These are phyloP conservation scores for Aspergillus caelatus DNA, from an alignment of 2,329 filamentous ascomycete species.

Conservation along the genomic window DNA sequence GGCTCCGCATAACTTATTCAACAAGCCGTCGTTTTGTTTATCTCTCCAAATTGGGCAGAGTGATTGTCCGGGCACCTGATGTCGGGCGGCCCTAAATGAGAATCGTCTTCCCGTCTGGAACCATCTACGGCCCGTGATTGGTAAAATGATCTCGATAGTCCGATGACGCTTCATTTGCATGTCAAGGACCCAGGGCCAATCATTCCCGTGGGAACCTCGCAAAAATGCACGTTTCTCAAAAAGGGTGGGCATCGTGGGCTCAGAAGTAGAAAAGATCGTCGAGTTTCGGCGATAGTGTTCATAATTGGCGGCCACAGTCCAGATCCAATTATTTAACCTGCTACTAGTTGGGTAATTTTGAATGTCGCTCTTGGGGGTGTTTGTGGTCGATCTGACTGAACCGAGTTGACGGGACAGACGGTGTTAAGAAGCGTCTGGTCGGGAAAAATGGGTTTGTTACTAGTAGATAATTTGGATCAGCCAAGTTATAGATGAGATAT, in stretches of 20 bases:
- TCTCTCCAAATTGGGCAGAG: constrained; percentile 17
- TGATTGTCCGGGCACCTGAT: constrained; percentile 14
- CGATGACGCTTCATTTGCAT: constrained; percentile 25
- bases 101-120: constrained; percentile 20
- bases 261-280: constrained; percentile 22
- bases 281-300: constrained; percentile 15
- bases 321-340: constrained; percentile 16
- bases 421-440: background rate
- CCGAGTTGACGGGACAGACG: constrained; percentile 25
- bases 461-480: background rate
- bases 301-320: constrained; percentile 19
- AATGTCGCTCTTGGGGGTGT: constrained; percentile 3
- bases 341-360: background rate
- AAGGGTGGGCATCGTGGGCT: constrained; percentile 16
- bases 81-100: constrained; percentile 19
- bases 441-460: constrained; percentile 1
- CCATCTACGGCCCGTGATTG: constrained; percentile 22
- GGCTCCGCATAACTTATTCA: constrained; percentile 20
- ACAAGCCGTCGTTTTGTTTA: constrained; percentile 6
- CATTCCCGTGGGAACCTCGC: constrained; percentile 3
- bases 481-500: background rate
- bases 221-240: constrained; percentile 24
- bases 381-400: constrained; percentile 21
- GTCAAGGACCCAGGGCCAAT: constrained; percentile 21
- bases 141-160: constrained; percentile 10